Evolutionary conservation across 345 rosid genomes (phyloP), one percentile per base, ranked within the genome.

Genomic region (Citrus inodora): DNA sequence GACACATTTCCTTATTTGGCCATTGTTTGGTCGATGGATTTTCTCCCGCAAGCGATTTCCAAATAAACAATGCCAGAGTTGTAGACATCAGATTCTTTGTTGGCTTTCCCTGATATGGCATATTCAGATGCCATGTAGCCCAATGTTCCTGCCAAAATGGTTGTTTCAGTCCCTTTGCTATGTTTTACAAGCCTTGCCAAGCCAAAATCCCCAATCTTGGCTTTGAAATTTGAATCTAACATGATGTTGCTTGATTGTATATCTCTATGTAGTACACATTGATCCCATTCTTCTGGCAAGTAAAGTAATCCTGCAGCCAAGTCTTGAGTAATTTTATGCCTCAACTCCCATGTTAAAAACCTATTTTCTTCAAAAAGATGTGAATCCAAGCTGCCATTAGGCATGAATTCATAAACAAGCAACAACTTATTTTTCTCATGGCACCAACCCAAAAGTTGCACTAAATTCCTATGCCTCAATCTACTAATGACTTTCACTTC

Each of bases 21-120:
- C 6, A 2, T 35, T 9, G 53, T 40, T 0, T 40, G 76, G 4
- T 71, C 19, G 30, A 74, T 24, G 0, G 82, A 55, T 75, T 21
- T 80, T 59, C 80, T 70, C 16, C 85, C 80, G 4, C 69, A 56
- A 5, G 83, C 87, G 1, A 85, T 76, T 25, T 88, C 86, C 38
- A 84, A 48, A 1, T 77, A 76, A 24, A 85, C 87, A 4, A 87
- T 37, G 1, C 88, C 84, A 24, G 87, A 87, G 69, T 87, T 77
- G 37, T 74, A 82, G 3, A 87, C 67, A 24, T 82, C 85, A 0
- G 86, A 76, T 78, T 88, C 85, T 10, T 80, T 79, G 61, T 79
- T 83, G 8, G 81, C 81, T 42, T 70, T 74, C 60, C 79, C 75
- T n/a, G 68, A 27, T 0, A 14, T n/a, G 5, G 28, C 48, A 16